Conservation (phyloP, 2,329 filamentous ascomycete species). For the Verticillium nubilum region DNA sequence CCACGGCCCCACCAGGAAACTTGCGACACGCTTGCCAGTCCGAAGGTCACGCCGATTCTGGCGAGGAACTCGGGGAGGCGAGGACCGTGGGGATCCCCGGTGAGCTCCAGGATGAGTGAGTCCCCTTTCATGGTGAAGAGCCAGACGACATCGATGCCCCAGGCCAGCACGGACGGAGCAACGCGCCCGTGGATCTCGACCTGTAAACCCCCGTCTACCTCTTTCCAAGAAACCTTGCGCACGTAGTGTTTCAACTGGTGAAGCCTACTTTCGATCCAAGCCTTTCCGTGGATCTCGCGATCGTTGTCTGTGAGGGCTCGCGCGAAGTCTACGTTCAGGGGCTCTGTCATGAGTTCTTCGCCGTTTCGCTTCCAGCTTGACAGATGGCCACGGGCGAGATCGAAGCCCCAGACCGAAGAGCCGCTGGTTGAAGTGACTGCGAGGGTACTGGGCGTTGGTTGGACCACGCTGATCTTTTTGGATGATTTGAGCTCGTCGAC, state of each 20-base stretch:
- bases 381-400: slow-evolving; percentile 12
- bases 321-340: slow-evolving; percentile 12
- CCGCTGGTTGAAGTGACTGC: neutral
- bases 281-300: slow-evolving; percentile 2
- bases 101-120: slow-evolving; percentile 28
- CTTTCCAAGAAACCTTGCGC: slow-evolving; percentile 9
- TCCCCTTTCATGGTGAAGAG: slow-evolving; percentile 34
- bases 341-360: slow-evolving; percentile 8
- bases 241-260: slow-evolving; percentile 4
- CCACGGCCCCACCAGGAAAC: slow-evolving; percentile 46
- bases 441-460: neutral
- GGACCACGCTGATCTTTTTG: slow-evolving; percentile 1
- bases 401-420: slow-evolving; percentile 8
- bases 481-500: neutral
- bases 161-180: slow-evolving; percentile 40
- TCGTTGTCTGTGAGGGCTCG: slow-evolving; percentile 12
- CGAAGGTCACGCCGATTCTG: slow-evolving; percentile 40
- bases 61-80: slow-evolving; percentile 35
- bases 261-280: slow-evolving; percentile 7
- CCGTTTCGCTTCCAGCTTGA: slow-evolving; percentile 7
- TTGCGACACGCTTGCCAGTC: slow-evolving; percentile 16
- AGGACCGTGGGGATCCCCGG: slow-evolving; percentile 29
- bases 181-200: slow-evolving; percentile 31
- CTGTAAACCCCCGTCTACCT: slow-evolving; percentile 16
- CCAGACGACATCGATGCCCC: slow-evolving; percentile 27